These are phyloP conservation scores for Geopyxis carbonaria DNA, from an alignment of 495 filamentous ascomycete species.

Conservation along the genomic window DNA sequence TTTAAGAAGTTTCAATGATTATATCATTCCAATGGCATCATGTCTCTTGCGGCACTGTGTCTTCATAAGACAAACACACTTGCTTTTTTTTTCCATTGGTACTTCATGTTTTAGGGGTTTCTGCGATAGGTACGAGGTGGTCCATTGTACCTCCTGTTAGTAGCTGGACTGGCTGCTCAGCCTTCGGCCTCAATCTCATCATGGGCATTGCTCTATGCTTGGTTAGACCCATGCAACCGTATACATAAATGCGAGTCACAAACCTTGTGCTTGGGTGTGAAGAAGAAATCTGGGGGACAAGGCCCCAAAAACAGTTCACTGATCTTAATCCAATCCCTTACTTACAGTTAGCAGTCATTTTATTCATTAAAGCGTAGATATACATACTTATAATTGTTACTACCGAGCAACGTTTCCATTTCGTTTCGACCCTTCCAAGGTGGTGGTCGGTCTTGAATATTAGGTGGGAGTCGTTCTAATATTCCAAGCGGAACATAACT, in stretches of 20 bases:
- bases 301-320: conserved; percentile 97
- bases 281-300: conserved; percentile 74
- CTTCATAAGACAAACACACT: too few relatives aligned
- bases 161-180: too few relatives aligned
- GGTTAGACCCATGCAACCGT: conserved; percentile 4
- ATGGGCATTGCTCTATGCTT: conserved; percentile 14
- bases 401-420: conserved; percentile 75
- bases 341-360: too few relatives aligned
- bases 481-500: conserved; percentile 75
- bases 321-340: conserved; percentile 92
- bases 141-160: too few relatives aligned
- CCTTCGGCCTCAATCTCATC: conserved; percentile 44
- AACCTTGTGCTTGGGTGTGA: conserved; percentile 90
- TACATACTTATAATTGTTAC: conserved; percentile 48
- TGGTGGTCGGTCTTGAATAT: conserved; percentile 72
- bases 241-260: conserved; percentile 1
- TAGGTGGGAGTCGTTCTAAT: conserved; percentile 70
- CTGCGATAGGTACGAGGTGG: too few relatives aligned
- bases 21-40: too few relatives aligned
- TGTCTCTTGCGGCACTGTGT: too few relatives aligned
- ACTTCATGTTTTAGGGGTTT: too few relatives aligned
- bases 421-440: conserved; percentile 70
- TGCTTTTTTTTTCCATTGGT: too few relatives aligned
- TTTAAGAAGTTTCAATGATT: too few relatives aligned
- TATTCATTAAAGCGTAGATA: too few relatives aligned